These are phyloP conservation scores for Coleophoma crateriformis DNA, from an alignment of 2,329 filamentous ascomycete genomes.

Conservation along the genomic window DNA sequence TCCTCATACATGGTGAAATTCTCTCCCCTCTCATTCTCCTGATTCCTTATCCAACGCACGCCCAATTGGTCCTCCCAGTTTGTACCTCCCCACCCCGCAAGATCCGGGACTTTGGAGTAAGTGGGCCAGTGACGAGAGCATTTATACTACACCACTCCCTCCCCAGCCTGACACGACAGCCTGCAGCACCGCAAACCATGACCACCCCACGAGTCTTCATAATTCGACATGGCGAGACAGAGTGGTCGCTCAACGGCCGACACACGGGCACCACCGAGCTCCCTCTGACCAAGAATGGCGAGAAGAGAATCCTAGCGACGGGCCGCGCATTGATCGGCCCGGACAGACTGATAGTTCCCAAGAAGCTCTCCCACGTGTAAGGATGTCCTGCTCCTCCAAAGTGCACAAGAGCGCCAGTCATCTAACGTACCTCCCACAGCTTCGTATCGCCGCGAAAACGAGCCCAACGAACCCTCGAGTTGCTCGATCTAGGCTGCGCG, in stretches of 20 bases:
- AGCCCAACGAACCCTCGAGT: conserved; percentile 84
- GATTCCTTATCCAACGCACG: too few relatives aligned
- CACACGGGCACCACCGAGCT: conserved; percentile 88
- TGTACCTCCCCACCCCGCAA: too few relatives aligned
- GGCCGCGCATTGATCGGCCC: conserved; percentile 78
- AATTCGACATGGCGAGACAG: conserved; percentile 87
- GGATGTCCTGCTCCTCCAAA: conserved; percentile 15
- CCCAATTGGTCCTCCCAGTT: too few relatives aligned
- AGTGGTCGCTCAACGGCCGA: conserved; percentile 83
- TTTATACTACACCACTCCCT: too few relatives aligned
- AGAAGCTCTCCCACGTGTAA: conserved; percentile 77
- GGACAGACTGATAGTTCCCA: conserved; percentile 79
- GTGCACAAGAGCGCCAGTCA: too few relatives aligned
- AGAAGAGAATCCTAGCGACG: conserved; percentile 69
- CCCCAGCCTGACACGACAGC: too few relatives aligned
- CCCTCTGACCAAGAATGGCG: conserved; percentile 74
- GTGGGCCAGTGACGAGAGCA: too few relatives aligned
- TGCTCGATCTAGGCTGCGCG: conserved; percentile 70
- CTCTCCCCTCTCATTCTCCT: too few relatives aligned
- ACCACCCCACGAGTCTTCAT: conserved; percentile 70
- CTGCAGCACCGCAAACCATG: conserved; percentile 11
- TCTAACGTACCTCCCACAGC: conserved; percentile 28
- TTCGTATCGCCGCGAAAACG: conserved; percentile 85
- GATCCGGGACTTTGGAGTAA: too few relatives aligned
- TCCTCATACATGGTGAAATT: too few relatives aligned